Conservation (phyloP, 2,329 filamentous ascomycete species). For the Penicillium sp. region DNA sequence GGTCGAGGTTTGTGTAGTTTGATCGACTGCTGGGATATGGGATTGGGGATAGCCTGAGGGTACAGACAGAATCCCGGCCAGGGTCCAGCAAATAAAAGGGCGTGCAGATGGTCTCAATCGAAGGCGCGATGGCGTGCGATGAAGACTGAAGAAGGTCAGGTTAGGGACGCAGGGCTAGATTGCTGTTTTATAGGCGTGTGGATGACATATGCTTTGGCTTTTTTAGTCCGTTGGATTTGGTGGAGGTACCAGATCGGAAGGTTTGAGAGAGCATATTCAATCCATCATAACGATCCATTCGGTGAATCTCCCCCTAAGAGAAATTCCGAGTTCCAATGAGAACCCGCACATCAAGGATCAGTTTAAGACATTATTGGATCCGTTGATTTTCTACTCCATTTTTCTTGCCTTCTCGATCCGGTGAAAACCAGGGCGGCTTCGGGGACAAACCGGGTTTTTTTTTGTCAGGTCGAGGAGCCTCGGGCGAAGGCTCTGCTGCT, state of each 20-base stretch:
- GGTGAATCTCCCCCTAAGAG: constrained; percentile 1
- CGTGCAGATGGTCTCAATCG: constrained; percentile 18
- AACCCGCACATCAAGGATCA: background rate
- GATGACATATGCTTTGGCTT: constrained; percentile 8
- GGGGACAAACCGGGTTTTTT: constrained; percentile 9
- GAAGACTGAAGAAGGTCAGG: background rate
- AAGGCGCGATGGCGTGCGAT: constrained; percentile 24
- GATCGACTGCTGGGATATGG: constrained; percentile 7
- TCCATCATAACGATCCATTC: background rate
- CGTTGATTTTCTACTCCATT: background rate
- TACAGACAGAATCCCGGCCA: constrained; percentile 7
- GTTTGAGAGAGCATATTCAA: background rate
- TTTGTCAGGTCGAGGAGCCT: background rate
- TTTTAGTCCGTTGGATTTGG: background rate
- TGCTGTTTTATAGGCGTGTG: constrained; percentile 17
- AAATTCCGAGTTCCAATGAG: background rate
- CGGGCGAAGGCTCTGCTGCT: background rate
- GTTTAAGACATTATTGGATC: background rate
- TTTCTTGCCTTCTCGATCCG: background rate
- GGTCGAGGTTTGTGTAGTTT: background rate
- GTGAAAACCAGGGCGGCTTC: constrained; percentile 1
- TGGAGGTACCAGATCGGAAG: background rate
- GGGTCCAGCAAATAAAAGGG: constrained; percentile 21
- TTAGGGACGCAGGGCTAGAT: constrained; percentile 6
- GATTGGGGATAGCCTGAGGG: constrained; percentile 6